Evolutionary conservation across 2,329 filamentous ascomycete species (phyloP).

Genomic region (Cladophialophora psammophila): DNA sequence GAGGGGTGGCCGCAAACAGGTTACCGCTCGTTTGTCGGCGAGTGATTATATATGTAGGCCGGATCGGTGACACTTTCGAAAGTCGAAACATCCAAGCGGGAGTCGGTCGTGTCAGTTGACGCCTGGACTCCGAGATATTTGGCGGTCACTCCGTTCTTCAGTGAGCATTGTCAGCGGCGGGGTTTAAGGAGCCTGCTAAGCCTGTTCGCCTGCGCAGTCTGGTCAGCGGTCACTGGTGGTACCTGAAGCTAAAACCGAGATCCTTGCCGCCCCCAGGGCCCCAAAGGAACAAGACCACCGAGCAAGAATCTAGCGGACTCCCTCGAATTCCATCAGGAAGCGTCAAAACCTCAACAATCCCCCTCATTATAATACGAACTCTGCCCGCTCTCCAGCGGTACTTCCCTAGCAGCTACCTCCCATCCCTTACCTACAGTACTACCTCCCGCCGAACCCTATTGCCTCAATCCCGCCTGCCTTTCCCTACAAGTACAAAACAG

Average conservation of each 20-base stretch:
- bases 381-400: slow-evolving; percentile 2
- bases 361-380: slow-evolving; percentile 3
- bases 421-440: neutral
- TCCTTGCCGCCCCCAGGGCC: slow-evolving; percentile 6
- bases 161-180: slow-evolving; percentile 20
- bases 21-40: neutral
- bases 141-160: neutral
- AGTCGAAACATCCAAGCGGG: slow-evolving; percentile 1
- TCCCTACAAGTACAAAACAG: neutral
- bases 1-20: neutral
- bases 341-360: slow-evolving; percentile 11
- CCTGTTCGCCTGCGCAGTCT: slow-evolving; percentile 2
- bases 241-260: slow-evolving; percentile 26
- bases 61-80: neutral
- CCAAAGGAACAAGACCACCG: neutral
- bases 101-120: slow-evolving; percentile 20
- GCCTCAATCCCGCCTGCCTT: neutral
- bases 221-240: neutral
- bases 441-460: neutral
- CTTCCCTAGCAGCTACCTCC: neutral
- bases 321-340: slow-evolving; percentile 12
- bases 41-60: neutral
- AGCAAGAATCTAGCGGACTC: slow-evolving; percentile 12
- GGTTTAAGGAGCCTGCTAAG: slow-evolving; percentile 9
- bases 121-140: neutral